phyloP scores from a whole-genome alignment of 2,329 filamentous ascomycete genomes.

The Coniochaeta sp. region DNA sequence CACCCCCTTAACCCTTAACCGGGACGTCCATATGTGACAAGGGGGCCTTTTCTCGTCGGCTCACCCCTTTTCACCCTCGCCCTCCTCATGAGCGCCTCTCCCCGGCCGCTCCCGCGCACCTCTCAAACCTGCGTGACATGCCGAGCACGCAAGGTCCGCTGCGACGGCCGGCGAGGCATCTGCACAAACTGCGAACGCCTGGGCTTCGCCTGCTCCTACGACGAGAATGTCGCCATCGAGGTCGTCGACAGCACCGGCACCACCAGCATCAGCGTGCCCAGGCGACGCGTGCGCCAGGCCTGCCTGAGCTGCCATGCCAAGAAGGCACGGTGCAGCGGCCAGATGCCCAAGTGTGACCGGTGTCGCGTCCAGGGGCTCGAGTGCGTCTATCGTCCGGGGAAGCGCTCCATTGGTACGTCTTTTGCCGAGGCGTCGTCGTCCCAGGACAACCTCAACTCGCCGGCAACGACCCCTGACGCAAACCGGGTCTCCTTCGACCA shows the following conservation, averaged over 20 bases:
- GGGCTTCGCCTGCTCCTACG: constrained; percentile 49
- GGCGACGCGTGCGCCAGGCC: constrained; percentile 47
- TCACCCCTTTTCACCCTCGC: not conserved
- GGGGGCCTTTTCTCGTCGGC: not conserved
- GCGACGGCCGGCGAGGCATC: constrained; percentile 43
- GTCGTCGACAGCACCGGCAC: constrained; percentile 23
- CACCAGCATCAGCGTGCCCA: constrained; percentile 36
- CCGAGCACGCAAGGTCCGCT: constrained; percentile 49
- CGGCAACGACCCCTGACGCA: constrained; percentile 7
- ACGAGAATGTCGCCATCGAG: constrained; percentile 29
- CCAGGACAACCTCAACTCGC: constrained; percentile 18
- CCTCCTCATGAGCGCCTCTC: constrained; percentile 1
- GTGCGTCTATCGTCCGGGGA: constrained; percentile 45
- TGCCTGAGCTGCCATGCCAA: constrained; percentile 50
- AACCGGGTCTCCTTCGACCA: constrained; percentile 15
- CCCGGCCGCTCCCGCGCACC: constrained; percentile 25
- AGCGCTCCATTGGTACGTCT: constrained; percentile 22
- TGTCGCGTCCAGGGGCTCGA: constrained; percentile 45
- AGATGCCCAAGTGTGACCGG: constrained; percentile 45
- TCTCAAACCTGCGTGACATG: constrained; percentile 46
- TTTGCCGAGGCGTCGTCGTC: not conserved
- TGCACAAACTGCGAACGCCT: constrained; percentile 53
- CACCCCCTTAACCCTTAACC: not conserved
- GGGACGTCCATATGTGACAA: not conserved
- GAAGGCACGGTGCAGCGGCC: constrained; percentile 52